Percentiles rank a stretch among this genome's conserved stretches.
Conservation (phyloP, 1,139 yeast genomes). For the Candida labiduridarum region DNA sequence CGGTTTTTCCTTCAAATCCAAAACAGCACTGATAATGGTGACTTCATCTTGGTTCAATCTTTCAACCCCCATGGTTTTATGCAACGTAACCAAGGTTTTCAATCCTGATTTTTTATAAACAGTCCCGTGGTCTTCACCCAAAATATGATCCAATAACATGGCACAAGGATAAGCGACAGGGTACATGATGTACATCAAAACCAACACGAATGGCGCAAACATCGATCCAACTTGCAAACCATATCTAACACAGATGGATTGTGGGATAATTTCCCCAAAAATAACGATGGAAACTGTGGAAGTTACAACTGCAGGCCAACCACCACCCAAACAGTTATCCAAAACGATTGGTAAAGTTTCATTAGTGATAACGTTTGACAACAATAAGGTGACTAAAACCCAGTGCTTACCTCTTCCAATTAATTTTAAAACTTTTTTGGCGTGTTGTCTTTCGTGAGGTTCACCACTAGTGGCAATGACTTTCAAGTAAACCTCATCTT, state of each 20-base stretch:
- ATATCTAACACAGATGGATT: constrained; percentile 86
- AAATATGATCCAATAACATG: constrained; percentile 69
- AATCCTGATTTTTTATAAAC: constrained; percentile 90
- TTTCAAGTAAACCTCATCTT: constrained; percentile 86
- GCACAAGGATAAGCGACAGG: constrained; percentile 95
- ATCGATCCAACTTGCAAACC: constrained; percentile 91
- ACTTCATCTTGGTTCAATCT: constrained; percentile 93
- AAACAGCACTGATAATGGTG: constrained; percentile 90
- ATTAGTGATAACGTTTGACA: constrained; percentile 90
- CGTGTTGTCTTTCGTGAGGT: constrained; percentile 62
- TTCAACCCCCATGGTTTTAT: constrained; percentile 94
- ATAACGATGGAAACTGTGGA: constrained; percentile 91
- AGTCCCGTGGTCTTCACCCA: constrained; percentile 97
- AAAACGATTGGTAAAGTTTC: constrained; percentile 94
- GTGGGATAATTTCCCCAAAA: constrained; percentile 97
- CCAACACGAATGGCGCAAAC: constrained; percentile 84
- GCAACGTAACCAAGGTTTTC: constrained; percentile 89
- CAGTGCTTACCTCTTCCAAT: constrained; percentile 91
- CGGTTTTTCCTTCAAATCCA: constrained; percentile 89
- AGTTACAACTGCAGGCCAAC: constrained; percentile 94
- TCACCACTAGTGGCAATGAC: constrained; percentile 68
- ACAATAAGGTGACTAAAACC: constrained; percentile 89
- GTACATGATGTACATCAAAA: constrained; percentile 85
- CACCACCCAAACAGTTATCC: constrained; percentile 93
- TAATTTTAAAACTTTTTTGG: constrained; percentile 72